Evolutionary conservation across 345 rosid species (phyloP).

Genomic region (Toxicodendron radicans): DNA sequence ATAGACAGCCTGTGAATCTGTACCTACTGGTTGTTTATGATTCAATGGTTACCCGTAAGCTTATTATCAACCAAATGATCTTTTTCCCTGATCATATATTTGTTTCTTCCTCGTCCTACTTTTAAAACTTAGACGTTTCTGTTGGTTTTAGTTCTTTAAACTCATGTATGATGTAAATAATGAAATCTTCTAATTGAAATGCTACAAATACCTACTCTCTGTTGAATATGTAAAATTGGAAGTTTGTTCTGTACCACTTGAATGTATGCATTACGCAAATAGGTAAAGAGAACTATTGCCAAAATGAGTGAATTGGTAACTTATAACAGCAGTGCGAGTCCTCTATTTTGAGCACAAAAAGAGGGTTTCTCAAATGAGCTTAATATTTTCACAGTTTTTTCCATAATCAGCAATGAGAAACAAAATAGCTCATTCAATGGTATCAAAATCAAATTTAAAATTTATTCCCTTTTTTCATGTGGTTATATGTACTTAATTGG

Average conservation of each 20-base stretch:
- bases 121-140: no score
- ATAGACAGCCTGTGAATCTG: background rate
- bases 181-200: background rate
- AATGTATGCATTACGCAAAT: background rate
- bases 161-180: background rate
- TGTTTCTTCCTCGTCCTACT: background rate
- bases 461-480: background rate
- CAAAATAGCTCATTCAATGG: background rate
- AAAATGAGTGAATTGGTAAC: background rate
- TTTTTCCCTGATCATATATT: no score
- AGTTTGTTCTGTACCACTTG: background rate
- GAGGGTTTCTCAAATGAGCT: background rate
- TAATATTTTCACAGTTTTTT: background rate
- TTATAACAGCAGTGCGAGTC: background rate
- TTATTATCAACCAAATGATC: background rate
- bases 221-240: background rate
- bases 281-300: background rate
- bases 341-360: background rate
- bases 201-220: background rate
- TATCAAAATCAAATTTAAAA: background rate
- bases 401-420: background rate
- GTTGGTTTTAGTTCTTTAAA: background rate
- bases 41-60: background rate
- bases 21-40: background rate
- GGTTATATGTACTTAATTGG: background rate